These are phyloP conservation scores for Fusarium sp. DNA, from an alignment of 2,329 filamentous ascomycete genomes.

Conservation along the genomic window DNA sequence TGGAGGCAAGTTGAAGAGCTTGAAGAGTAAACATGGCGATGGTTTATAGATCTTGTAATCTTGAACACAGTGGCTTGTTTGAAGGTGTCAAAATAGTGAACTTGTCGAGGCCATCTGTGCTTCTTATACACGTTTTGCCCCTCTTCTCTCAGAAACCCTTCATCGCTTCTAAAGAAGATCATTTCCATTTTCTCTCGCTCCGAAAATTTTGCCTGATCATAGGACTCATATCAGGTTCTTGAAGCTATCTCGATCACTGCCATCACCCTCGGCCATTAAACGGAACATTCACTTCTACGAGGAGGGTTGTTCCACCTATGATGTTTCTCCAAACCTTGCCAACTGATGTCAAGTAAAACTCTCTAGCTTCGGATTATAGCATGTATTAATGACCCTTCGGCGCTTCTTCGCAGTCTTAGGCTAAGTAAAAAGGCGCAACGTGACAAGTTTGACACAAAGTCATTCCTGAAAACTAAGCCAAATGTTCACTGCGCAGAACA, in stretches of 20 bases:
- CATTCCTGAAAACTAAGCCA: not conserved
- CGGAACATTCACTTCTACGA: not conserved
- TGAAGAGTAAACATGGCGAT: not conserved
- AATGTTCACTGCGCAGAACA: fast-evolving
- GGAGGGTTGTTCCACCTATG: not conserved
- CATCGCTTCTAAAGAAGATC: fast-evolving
- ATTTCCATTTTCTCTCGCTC: not conserved
- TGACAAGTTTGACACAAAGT: not conserved
- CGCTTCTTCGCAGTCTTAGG: not conserved
- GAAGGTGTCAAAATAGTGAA: not conserved
- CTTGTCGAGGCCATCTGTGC: not conserved
- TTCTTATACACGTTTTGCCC: not conserved
- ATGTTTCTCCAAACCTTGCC: fast-evolving
- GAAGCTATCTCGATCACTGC: not conserved
- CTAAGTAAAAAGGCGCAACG: fast-evolving
- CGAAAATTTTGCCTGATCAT: not conserved
- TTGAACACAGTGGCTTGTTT: fast-evolving
- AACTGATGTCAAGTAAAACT: not conserved
- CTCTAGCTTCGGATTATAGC: fast-evolving
- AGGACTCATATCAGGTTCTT: fast-evolving
- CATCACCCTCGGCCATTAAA: not conserved
- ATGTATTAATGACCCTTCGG: not conserved
- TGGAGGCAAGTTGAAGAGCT: not conserved
- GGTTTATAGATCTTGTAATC: not conserved
- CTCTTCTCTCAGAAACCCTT: fast-evolving